These are phyloP conservation scores for Trametes cubensis DNA, from an alignment of 768 basidiomycete species.

Conservation along the genomic window DNA sequence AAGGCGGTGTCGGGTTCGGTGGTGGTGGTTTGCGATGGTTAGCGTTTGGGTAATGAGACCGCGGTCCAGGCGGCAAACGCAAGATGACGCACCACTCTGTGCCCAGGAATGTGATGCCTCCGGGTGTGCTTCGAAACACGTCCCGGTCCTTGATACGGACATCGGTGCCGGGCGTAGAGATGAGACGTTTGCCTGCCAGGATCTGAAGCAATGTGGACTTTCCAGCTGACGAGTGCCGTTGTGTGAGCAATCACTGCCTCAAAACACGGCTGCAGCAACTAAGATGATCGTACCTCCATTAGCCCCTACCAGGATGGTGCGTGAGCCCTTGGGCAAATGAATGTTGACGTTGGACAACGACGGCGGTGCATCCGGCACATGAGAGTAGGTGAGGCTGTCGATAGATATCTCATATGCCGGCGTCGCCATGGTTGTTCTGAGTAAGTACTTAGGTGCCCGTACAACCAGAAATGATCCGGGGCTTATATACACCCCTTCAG, in stretches of 20 bases:
- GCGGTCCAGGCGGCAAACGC: background rate
- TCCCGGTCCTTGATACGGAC: constrained; percentile 79
- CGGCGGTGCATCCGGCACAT: constrained; percentile 44
- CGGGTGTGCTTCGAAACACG: constrained; percentile 86
- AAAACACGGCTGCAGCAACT: background rate
- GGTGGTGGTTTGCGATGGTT: background rate
- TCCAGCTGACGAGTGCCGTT: constrained; percentile 56
- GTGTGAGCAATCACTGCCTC: background rate
- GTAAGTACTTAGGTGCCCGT: background rate
- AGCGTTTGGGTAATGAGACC: background rate
- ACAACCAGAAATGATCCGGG: background rate
- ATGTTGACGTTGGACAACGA: constrained; percentile 71
- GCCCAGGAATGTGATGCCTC: constrained; percentile 83
- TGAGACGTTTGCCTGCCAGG: constrained; percentile 87
- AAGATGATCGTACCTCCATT: constrained; percentile 74
- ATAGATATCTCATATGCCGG: constrained; percentile 41
- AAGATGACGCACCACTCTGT: constrained; percentile 79
- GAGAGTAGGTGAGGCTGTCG: constrained; percentile 58
- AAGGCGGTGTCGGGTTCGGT: background rate
- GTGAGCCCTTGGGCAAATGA: constrained; percentile 68
- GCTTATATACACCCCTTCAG: background rate
- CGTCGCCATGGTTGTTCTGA: constrained; percentile 10
- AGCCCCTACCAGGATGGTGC: constrained; percentile 88
- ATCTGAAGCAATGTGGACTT: constrained; percentile 97
- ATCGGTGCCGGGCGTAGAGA: constrained; percentile 52